Percentiles rank a stretch among this genome's conserved stretches.
Evolutionary conservation across 257 asterid species (phyloP).

Genomic region (Solanum gandarillasii): DNA sequence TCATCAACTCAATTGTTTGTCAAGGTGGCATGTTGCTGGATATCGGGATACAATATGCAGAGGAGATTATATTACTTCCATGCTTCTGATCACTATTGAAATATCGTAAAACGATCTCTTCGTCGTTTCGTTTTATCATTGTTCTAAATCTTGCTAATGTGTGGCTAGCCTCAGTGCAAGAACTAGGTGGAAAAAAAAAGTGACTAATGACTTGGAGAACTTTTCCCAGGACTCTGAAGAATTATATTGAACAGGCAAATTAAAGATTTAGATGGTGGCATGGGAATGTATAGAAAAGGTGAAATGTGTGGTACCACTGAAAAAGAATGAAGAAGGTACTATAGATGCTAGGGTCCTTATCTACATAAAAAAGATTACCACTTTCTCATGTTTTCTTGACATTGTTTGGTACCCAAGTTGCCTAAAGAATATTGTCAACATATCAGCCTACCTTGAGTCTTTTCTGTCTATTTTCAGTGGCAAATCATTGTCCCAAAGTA

Average conservation of each 20-base stretch:
- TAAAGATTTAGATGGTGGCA: background rate
- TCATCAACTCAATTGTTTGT: background rate
- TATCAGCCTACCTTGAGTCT: background rate
- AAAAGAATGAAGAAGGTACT: background rate
- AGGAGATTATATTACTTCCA: background rate
- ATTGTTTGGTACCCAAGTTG: background rate
- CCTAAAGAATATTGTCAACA: background rate
- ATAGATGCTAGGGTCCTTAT: background rate
- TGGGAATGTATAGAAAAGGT: background rate
- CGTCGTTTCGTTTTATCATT: background rate
- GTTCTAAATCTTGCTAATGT: background rate
- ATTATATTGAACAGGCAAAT: background rate
- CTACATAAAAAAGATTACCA: background rate
- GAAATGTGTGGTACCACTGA: background rate
- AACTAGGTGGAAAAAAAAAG: background rate
- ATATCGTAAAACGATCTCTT: background rate
- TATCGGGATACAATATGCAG: background rate
- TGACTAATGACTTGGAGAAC: background rate
- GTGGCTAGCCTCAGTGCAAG: background rate
- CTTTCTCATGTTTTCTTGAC: background rate
- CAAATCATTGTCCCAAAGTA: background rate
- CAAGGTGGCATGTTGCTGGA: background rate
- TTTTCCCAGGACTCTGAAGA: background rate
- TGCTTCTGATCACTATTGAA: background rate
- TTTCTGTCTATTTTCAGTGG: constrained; percentile 1